These are phyloP conservation scores for Xylariaceae sp. DNA, from an alignment of 2,329 filamentous ascomycete genomes.

Conservation along the genomic window DNA sequence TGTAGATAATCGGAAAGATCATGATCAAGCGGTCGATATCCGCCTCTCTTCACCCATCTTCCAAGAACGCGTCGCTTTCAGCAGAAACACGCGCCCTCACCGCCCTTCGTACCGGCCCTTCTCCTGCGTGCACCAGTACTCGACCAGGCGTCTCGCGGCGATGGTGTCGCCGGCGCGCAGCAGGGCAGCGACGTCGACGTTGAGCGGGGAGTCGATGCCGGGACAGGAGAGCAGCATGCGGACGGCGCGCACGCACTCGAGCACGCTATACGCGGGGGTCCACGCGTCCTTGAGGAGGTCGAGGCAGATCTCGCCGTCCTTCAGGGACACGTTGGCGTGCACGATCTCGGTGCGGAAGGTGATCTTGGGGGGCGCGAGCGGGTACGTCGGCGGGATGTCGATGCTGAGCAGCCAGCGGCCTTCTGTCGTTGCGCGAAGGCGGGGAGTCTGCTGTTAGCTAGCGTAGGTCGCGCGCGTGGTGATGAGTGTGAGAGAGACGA, in stretches of 20 bases:
- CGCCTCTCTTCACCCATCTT: too few species aligned
- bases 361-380: constrained; percentile 70
- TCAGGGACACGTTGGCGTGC: constrained; percentile 70
- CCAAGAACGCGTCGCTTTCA: too few species aligned
- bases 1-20: too few species aligned
- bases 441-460: not conserved
- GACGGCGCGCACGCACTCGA: constrained; percentile 67
- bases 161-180: constrained; percentile 63
- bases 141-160: constrained; percentile 65
- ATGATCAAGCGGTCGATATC: too few species aligned
- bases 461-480: not conserved
- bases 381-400: constrained; percentile 71
- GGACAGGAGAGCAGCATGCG: constrained; percentile 65
- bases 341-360: constrained; percentile 79
- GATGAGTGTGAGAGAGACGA: too few species aligned
- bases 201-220: constrained; percentile 70
- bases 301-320: constrained; percentile 87
- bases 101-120: constrained; percentile 47
- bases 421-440: constrained; percentile 35
- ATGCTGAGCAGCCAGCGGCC: constrained; percentile 84
- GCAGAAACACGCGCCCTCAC: constrained; percentile 16
- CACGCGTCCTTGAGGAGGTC: constrained; percentile 77
- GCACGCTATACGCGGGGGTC: constrained; percentile 81
- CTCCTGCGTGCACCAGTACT: constrained; percentile 58
- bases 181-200: constrained; percentile 72